Conservation (phyloP, 495 filamentous ascomycete species). For the Chaetomidium leptoderma region DNA sequence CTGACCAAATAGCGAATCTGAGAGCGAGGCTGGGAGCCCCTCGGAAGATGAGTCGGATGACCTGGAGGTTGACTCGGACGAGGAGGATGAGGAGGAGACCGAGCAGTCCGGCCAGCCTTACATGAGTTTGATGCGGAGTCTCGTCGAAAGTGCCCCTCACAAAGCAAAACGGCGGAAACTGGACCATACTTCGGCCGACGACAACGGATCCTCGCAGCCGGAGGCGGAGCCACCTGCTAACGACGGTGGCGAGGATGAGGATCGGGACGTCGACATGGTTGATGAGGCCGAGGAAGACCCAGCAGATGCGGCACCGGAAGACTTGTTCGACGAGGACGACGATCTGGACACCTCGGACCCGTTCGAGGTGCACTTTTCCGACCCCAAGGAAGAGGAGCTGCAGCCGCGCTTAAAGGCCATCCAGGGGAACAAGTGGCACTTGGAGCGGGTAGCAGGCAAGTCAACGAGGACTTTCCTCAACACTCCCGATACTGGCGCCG, state of each 20-base stretch:
- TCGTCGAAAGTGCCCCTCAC: conserved; percentile 53
- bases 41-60: conserved; percentile 38
- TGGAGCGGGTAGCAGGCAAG: conserved; percentile 42
- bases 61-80: conserved; percentile 46
- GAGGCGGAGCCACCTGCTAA: conserved; percentile 16
- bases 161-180: conserved; percentile 67
- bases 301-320: conserved; percentile 34
- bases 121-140: conserved; percentile 60
- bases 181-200: conserved; percentile 34
- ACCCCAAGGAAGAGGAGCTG: conserved; percentile 54
- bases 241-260: conserved; percentile 21
- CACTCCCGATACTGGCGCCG: conserved; percentile 30
- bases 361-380: conserved; percentile 74
- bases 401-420: conserved; percentile 48
- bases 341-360: conserved; percentile 59
- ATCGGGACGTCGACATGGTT: conserved; percentile 25
- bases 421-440: conserved; percentile 57
- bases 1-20: conserved; percentile 9
- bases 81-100: conserved; percentile 37
- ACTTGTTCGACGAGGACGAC: conserved; percentile 45
- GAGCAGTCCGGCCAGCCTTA: conserved; percentile 49
- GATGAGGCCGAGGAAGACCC: conserved; percentile 44
- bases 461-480: conserved; percentile 39
- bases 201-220: conserved; percentile 4
- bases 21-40: conserved; percentile 19